Percentiles rank a stretch among this genome's conserved stretches.
Conservation (phyloP, 441 rosid species). For the Gossypium davidsonii region DNA sequence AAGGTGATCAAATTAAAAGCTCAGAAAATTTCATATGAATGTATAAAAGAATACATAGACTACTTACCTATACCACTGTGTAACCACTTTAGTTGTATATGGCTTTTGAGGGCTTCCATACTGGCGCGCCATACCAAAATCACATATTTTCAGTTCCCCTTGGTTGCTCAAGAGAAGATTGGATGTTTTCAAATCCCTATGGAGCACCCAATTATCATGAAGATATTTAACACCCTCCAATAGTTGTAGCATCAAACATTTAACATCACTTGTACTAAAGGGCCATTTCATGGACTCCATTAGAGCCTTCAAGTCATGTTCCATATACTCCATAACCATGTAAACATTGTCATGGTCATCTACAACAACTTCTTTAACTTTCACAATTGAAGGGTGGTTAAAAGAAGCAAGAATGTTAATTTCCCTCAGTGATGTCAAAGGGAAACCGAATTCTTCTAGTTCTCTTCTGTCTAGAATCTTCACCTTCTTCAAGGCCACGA, state of each 20-base stretch:
- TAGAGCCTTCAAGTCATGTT: conserved; percentile 70
- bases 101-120: conserved; percentile 79
- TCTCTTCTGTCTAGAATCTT: conserved; percentile 55
- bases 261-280: conserved; percentile 78
- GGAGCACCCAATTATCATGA: conserved; percentile 86
- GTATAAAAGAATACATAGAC: neutral
- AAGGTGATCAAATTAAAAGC: conserved; percentile 1
- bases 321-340: conserved; percentile 94
- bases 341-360: conserved; percentile 50
- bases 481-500: conserved; percentile 81
- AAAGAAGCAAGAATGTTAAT: conserved; percentile 70
- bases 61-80: conserved; percentile 77
- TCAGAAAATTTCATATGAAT: neutral
- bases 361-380: conserved; percentile 75
- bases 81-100: conserved; percentile 68
- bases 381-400: conserved; percentile 60
- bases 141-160: conserved; percentile 76
- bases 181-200: conserved; percentile 39
- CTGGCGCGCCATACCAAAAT: conserved; percentile 78
- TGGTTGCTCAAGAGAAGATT: conserved; percentile 52
- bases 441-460: conserved; percentile 52
- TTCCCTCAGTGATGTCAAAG: conserved; percentile 70
- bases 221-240: conserved; percentile 77
- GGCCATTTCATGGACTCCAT: conserved; percentile 65
- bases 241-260: conserved; percentile 75